phyloP scores from a whole-genome alignment of 768 basidiomycete genomes.

The Termitomyces sp. region DNA sequence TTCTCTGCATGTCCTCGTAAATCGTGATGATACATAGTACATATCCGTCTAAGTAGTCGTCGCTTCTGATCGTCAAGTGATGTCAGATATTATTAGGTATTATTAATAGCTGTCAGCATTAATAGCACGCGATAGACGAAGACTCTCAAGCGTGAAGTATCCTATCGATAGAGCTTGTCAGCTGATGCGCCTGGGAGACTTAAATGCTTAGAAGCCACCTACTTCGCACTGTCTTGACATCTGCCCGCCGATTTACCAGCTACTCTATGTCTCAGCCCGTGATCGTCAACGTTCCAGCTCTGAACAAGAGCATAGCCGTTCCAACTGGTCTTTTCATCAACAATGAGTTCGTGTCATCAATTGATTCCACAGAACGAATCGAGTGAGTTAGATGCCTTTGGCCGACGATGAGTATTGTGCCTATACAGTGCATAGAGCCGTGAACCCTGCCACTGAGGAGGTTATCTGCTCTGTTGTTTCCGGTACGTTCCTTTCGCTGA shows the following conservation, averaged over 20 bases:
- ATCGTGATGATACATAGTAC: too few relatives aligned
- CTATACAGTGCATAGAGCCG: constrained; percentile 40
- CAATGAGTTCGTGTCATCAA: constrained; percentile 81
- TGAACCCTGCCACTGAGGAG: constrained; percentile 83
- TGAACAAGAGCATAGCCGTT: constrained; percentile 52
- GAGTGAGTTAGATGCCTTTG: constrained; percentile 38
- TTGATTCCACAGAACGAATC: constrained; percentile 62
- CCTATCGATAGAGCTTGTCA: not conserved
- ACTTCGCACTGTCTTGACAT: not conserved
- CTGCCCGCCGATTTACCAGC: not conserved
- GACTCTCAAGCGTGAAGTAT: too few relatives aligned
- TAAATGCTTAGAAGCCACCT: not conserved
- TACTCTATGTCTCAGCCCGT: constrained; percentile 43
- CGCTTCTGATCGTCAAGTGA: too few relatives aligned
- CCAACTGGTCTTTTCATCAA: constrained; percentile 90
- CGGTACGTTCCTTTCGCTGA: constrained; percentile 30
- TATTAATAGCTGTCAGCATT: too few relatives aligned
- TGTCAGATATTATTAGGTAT: too few relatives aligned
- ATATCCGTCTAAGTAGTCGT: too few relatives aligned
- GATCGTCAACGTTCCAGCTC: constrained; percentile 36
- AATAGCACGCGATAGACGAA: too few relatives aligned
- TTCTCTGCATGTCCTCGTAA: too few relatives aligned
- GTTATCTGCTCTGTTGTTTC: constrained; percentile 65
- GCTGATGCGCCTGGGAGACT: not conserved
- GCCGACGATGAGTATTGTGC: constrained; percentile 18